Evolutionary conservation across 2,329 filamentous ascomycete genomes (phyloP), one percentile per base, ranked within the genome.

Genomic region (Scolecobasidium constrictum): DNA sequence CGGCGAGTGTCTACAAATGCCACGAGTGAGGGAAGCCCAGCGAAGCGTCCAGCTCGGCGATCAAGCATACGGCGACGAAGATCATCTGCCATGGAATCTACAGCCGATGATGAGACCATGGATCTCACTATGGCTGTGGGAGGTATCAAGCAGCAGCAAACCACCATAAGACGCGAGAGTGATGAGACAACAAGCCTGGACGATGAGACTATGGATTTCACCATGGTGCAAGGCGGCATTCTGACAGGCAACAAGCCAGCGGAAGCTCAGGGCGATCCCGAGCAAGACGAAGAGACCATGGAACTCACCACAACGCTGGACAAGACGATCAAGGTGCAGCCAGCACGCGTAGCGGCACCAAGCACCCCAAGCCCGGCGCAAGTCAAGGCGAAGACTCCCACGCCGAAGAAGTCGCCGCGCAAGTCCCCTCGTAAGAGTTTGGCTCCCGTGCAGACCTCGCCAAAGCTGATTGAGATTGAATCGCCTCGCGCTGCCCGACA

Each of bases 271-370:
- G 35, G 31, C 17, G 15, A 35, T 38, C 15, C 35, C 4, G 23
- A 44, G 5, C 60, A 62, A 56, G 62, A 63, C 57, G 72, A 65
- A 57, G 62, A 71, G 19, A 68, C 67, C n/a, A 72, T 72, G 68
- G 68, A 72, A 41, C 60, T 71, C 22, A 71, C 68, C 1, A 63
- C 63, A n/a, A 64, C 66, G 5, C 53, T 71, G 35, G 68, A 66
- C 4, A 64, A 64, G 13, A 50, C 55, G 59, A 68, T 45, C 65
- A 67, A 4, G 69, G 68, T 45, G 68, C 64, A 51, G 49, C 46
- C 49, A 21, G 49, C 49, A 13, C 42, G 47, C n/a, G 52, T 53
- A 21, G 47, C 46, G 6, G 15, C 22, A 4, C 16, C 51, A 39
- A 45, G 31, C 21, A 37, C n/a, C 4, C 17, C 20, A 15, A 31